A percentile compares a stretch with the other conserved stretches of the same genome.
Conservation (phyloP, 1,284 basidiomycete genomes). For the Psilocybe mexicana region DNA sequence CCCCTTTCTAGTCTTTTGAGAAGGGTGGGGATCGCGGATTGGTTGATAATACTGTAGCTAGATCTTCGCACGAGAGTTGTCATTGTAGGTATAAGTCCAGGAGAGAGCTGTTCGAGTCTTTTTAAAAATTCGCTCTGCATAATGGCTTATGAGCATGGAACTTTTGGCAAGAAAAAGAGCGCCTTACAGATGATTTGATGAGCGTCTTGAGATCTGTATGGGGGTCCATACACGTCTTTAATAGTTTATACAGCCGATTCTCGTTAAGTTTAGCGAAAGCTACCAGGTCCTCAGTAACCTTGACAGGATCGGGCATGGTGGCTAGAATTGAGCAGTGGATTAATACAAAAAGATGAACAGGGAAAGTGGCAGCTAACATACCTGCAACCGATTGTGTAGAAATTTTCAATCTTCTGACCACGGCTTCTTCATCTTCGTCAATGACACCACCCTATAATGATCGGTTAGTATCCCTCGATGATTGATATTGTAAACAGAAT, state of each 20-base stretch:
- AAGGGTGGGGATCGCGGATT: constrained; percentile 82
- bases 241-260: constrained; percentile 79
- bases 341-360: constrained; percentile 6
- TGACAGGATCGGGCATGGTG: constrained; percentile 69
- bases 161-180: not conserved
- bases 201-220: constrained; percentile 82
- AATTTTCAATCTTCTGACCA: constrained; percentile 56
- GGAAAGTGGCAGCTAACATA: constrained; percentile 32
- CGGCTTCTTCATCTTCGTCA: constrained; percentile 70
- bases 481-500: constrained; percentile 27
- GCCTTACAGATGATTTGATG: constrained; percentile 72
- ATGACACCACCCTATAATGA: constrained; percentile 76
- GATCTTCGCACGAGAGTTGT: constrained; percentile 71
- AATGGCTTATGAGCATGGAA: not conserved
- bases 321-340: constrained; percentile 31
- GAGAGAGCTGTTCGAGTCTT: constrained; percentile 70
- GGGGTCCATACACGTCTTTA: constrained; percentile 81
- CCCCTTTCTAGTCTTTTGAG: constrained; percentile 64
- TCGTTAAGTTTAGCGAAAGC: constrained; percentile 90
- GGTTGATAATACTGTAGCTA: constrained; percentile 78
- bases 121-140: constrained; percentile 73
- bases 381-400: constrained; percentile 63
- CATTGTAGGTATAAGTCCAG: constrained; percentile 71
- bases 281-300: constrained; percentile 78
- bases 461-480: constrained; percentile 7